Base-by-base conservation (phyloP, 179 eudicot genomes). In the Camellia oleifera region DNA sequence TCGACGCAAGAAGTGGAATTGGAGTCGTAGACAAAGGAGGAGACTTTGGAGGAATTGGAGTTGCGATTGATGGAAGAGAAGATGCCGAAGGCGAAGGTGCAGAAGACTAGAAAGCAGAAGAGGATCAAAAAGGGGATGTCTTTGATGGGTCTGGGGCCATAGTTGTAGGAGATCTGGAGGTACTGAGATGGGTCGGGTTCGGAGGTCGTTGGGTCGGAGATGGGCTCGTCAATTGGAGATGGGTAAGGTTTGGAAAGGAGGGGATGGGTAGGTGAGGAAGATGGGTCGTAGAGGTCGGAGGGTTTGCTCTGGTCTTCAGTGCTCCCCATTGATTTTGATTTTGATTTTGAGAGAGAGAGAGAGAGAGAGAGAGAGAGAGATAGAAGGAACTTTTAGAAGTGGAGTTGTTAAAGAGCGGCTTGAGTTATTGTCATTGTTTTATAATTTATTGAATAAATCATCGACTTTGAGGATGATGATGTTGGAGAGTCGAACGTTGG, bases 101-200 rank as follows among this genome's bases (percentile, higher is more conserved):
- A 84, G 71, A 95, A 80, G 57, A 87, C 67, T 72, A 93, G 75
- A n/a, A 93, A 83, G 42, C 70, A 5, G 69, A 91, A 93, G 65
- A 95, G 89, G 82, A 92, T 78, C 66, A 95, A 89, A 73, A 95
- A 95, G 45, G 94, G 87, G 9, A 90, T 76, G 90, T 95, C 98
- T 69, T 91, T 95, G 86, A 90, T 72, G 67, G 89, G 70, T 73
- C 99, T 85, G 20, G 89, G 94, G 80, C 88, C 88, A 60, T 75
- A 76, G 72, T 91, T 87, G 90, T 91, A 95, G 14, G 98, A 76
- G 83, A 95, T 95, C 83, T 93, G 96, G 68, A 86, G 89, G 87
- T 82, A 91, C 73, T 91, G 90, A 48, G 92, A 84, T 2, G 72
- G 86, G 82, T 89, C 90, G 26, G 89, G 44, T n/a, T 84, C 88